Conservation (phyloP, 805 yeast species). For the Candida sanyiensis region DNA sequence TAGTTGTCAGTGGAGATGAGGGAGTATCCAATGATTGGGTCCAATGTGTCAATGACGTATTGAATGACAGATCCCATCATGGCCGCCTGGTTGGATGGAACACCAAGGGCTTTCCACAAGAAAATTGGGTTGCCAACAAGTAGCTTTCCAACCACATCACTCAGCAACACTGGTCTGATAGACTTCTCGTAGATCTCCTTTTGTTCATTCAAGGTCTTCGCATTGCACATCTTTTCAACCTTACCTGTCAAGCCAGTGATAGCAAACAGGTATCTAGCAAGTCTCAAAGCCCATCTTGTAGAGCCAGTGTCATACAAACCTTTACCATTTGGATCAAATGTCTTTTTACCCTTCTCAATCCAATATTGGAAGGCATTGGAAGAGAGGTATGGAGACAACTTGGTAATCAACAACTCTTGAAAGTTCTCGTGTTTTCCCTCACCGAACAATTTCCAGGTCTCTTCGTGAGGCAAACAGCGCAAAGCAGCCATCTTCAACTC, state of each 20-base stretch:
- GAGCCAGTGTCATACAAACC: slow-evolving; percentile 81
- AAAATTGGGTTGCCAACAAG: slow-evolving; percentile 80
- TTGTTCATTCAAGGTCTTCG: slow-evolving; percentile 59
- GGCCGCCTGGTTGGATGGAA: slow-evolving; percentile 76
- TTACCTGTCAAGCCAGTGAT: slow-evolving; percentile 46
- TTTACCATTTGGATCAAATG: slow-evolving; percentile 48
- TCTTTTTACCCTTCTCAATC: slow-evolving; percentile 54
- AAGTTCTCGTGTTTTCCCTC: slow-evolving; percentile 58
- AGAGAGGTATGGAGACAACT: slow-evolving; percentile 64
- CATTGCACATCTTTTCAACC: slow-evolving; percentile 50
- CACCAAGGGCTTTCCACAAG: slow-evolving; percentile 87
- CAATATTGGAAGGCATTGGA: slow-evolving; percentile 80
- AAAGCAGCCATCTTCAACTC: slow-evolving; percentile 75
- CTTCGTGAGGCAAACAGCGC: slow-evolving; percentile 47
- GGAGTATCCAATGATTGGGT: slow-evolving; percentile 62
- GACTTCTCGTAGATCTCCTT: slow-evolving; percentile 53
- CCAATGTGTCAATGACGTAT: slow-evolving; percentile 72
- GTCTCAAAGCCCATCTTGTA: slow-evolving; percentile 78
- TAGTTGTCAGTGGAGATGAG: slow-evolving; percentile 67
- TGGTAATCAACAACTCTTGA: slow-evolving; percentile 43
- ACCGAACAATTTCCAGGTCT: slow-evolving; percentile 74
- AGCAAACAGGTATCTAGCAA: slow-evolving; percentile 56
- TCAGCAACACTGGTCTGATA: slow-evolving; percentile 65
- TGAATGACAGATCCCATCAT: slow-evolving; percentile 74
- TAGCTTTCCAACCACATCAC: slow-evolving; percentile 59